These are phyloP conservation scores for Chaetomium cochliodes DNA, from an alignment of 495 filamentous ascomycete species.

Conservation along the genomic window DNA sequence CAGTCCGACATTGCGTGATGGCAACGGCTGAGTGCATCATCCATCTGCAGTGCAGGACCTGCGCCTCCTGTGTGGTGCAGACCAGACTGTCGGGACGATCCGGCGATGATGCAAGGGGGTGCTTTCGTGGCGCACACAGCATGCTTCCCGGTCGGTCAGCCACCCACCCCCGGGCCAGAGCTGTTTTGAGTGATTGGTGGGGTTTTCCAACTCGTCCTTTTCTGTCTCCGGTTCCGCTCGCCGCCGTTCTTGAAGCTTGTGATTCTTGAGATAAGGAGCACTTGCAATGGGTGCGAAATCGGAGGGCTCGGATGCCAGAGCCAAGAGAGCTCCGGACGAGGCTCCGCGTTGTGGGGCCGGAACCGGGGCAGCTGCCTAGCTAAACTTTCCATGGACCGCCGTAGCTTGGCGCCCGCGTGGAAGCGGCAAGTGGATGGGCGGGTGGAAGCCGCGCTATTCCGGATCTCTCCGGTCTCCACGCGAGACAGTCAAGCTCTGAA, in stretches of 20 bases:
- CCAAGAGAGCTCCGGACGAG: not conserved
- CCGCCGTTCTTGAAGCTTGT: not conserved
- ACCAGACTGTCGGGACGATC: slow-evolving; percentile 1
- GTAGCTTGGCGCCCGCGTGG: slow-evolving; percentile 6
- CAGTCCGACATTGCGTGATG: not conserved
- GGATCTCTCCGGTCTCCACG: not conserved
- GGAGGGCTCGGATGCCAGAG: slow-evolving; percentile 3
- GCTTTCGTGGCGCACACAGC: not conserved
- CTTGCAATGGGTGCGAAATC: not conserved
- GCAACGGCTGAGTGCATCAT: not conserved
- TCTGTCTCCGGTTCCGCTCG: not conserved
- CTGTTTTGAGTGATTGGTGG: not conserved
- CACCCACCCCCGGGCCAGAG: not conserved
- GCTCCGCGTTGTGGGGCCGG: slow-evolving; percentile 12
- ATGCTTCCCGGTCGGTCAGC: not conserved
- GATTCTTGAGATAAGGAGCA: not conserved
- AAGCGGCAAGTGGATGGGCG: not conserved
- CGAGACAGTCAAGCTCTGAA: not conserved
- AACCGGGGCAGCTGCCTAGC: not conserved
- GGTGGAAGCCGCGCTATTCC: not conserved
- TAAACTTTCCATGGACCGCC: not conserved
- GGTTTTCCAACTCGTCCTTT: not conserved
- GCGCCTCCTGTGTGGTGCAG: not conserved
- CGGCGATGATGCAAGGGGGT: not conserved
- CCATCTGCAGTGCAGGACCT: not conserved